Conservation (phyloP, 2,329 filamentous ascomycete species). For the Colletotrichum theobromicola region DNA sequence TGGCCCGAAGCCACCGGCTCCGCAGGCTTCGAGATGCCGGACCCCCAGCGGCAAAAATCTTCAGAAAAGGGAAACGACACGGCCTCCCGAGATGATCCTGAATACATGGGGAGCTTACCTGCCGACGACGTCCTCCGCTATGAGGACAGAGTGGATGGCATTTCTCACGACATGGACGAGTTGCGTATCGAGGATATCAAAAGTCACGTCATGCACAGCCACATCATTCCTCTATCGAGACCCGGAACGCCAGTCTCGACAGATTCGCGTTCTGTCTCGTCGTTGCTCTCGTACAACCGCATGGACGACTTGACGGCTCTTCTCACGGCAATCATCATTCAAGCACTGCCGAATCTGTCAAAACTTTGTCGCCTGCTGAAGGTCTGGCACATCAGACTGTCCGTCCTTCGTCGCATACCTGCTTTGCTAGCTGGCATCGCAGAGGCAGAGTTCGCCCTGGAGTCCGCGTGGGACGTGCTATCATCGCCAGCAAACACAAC, state of each 20-base stretch:
- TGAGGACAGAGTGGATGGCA: conserved; percentile 76
- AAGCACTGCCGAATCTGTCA: conserved; percentile 82
- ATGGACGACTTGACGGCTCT: conserved; percentile 92
- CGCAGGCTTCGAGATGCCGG: conserved; percentile 59
- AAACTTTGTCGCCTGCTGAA: conserved; percentile 75
- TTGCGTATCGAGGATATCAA: conserved; percentile 89
- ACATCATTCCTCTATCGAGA: conserved; percentile 68
- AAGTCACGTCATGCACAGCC: conserved; percentile 80
- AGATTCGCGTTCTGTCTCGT: conserved; percentile 43
- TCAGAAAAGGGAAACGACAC: conserved; percentile 30
- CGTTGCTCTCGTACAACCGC: conserved; percentile 63
- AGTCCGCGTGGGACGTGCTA: conserved; percentile 71
- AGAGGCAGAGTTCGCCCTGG: conserved; percentile 69
- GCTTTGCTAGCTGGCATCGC: conserved; percentile 68
- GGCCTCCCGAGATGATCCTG: conserved; percentile 32
- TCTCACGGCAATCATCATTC: conserved; percentile 89
- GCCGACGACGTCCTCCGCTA: conserved; percentile 69
- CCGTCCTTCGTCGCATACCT: conserved; percentile 77
- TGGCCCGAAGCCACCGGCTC: conserved; percentile 58
- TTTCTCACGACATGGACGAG: conserved; percentile 70
- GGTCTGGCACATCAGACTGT: conserved; percentile 78
- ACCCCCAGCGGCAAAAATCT: conserved; percentile 43
- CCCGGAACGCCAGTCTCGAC: conserved; percentile 50
- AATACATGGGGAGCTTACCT: conserved; percentile 75
- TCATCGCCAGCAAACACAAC: conserved; percentile 25